Evolutionary conservation across 257 asterid species (phyloP).

Genomic region (Nicotiana otophora): DNA sequence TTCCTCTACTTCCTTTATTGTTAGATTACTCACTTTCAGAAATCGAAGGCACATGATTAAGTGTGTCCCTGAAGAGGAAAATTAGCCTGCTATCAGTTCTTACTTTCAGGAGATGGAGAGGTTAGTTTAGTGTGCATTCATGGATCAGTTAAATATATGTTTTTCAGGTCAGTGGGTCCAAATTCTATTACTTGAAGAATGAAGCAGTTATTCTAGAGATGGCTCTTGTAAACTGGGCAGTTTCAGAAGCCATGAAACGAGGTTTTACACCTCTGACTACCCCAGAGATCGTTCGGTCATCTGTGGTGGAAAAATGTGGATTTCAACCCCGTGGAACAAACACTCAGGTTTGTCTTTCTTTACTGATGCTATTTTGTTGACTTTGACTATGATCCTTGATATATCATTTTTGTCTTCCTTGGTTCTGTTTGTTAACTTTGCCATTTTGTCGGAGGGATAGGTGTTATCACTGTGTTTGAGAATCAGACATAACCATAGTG

Average conservation of each 20-base stretch:
- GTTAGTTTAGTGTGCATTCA: background rate
- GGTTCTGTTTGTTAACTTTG: background rate
- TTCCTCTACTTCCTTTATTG: background rate
- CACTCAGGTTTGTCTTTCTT: conserved; percentile 65
- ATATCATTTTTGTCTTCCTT: background rate
- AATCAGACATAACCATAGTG: background rate
- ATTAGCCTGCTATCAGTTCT: background rate
- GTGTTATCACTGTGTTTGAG: background rate
- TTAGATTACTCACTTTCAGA: background rate
- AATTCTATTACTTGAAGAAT: conserved; percentile 92
- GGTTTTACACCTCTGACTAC: conserved; percentile 90
- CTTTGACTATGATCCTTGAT: background rate
- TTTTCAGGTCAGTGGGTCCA: conserved; percentile 85
- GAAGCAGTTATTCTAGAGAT: conserved; percentile 90
- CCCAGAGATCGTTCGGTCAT: conserved; percentile 91
- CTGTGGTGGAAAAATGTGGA: conserved; percentile 93
- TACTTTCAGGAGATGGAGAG: background rate
- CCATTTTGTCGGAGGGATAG: background rate
- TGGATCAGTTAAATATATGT: background rate
- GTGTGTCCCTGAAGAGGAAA: background rate
- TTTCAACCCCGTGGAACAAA: conserved; percentile 97
- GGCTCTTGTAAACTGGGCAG: conserved; percentile 93
- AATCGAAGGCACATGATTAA: background rate
- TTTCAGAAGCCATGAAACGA: conserved; percentile 79
- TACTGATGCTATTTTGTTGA: background rate